phyloP scores from a whole-genome alignment of 768 basidiomycete genomes.

The Mycena haematopus region DNA sequence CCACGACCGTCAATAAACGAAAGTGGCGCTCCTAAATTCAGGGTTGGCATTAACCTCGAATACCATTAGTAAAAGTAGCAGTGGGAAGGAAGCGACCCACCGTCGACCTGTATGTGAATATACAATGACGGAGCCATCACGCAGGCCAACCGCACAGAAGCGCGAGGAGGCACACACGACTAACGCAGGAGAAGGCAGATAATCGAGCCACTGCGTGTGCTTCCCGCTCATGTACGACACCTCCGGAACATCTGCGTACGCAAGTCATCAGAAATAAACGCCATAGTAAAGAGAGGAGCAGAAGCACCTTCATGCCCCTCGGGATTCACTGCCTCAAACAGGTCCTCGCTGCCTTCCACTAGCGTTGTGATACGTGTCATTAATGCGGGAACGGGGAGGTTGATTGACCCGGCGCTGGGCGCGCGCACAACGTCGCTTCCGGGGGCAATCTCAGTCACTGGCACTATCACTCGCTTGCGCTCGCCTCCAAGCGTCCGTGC shows the following conservation, averaged over 20 bases:
- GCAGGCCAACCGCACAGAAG: constrained; percentile 79
- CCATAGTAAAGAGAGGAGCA: constrained; percentile 10
- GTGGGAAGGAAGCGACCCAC: constrained; percentile 48
- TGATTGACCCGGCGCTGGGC: constrained; percentile 35
- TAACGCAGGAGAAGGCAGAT: constrained; percentile 76
- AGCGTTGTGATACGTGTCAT: constrained; percentile 64
- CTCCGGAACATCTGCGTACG: constrained; percentile 62
- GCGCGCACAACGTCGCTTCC: constrained; percentile 30
- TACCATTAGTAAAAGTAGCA: background rate
- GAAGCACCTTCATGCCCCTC: constrained; percentile 62
- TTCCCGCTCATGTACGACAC: constrained; percentile 68
- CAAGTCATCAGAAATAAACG: constrained; percentile 1
- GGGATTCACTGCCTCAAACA: constrained; percentile 81
- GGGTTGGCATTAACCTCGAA: constrained; percentile 76
- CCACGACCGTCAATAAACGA: constrained; percentile 72
- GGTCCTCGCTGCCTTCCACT: constrained; percentile 70
- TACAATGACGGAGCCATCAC: constrained; percentile 82
- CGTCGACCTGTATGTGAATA: constrained; percentile 87
- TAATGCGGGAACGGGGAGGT: constrained; percentile 64
- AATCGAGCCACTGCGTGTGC: constrained; percentile 90
- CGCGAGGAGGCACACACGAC: constrained; percentile 63
- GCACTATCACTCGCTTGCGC: constrained; percentile 53
- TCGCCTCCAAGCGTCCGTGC: constrained; percentile 74
- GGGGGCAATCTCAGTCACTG: constrained; percentile 60
- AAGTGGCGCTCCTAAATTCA: constrained; percentile 75